These are phyloP conservation scores for Nicotiana benthamiana DNA, from an alignment of 257 asterid genomes.

Conservation along the genomic window DNA sequence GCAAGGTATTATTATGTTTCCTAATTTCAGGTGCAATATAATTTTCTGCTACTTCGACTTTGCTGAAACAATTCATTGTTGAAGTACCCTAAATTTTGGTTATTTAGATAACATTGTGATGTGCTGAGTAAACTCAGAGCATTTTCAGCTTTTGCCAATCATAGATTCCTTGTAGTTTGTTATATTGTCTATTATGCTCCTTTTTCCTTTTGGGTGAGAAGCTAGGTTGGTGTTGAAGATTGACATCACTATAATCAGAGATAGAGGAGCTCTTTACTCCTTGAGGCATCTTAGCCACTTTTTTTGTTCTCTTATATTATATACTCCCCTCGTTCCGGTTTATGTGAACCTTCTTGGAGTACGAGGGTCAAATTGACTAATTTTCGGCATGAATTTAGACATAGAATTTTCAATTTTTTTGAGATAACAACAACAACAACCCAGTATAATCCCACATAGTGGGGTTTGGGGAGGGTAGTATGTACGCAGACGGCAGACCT, in stretches of 20 bases:
- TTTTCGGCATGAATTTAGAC: too few relatives aligned
- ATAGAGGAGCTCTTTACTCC: neutral
- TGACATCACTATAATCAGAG: neutral
- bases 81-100: neutral
- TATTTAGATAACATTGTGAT: neutral
- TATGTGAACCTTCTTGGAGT: neutral
- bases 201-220: neutral
- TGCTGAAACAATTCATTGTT: neutral
- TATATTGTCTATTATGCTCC: neutral
- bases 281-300: neutral
- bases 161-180: neutral
- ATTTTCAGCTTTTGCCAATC: neutral
- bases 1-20: slow-evolving; percentile 28
- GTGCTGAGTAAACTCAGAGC: neutral
- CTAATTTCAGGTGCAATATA: neutral
- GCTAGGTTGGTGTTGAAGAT: neutral
- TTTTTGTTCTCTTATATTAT: neutral
- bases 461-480: too few relatives aligned
- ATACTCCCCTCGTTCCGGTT: neutral
- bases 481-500: too few relatives aligned
- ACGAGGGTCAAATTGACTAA: too few relatives aligned
- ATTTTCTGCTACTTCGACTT: neutral
- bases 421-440: too few relatives aligned
- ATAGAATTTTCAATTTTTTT: too few relatives aligned
- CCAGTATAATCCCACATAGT: too few relatives aligned